phyloP scores from a whole-genome alignment of 23 red algal genomes.

The Cyanidium caldarium region DNA sequence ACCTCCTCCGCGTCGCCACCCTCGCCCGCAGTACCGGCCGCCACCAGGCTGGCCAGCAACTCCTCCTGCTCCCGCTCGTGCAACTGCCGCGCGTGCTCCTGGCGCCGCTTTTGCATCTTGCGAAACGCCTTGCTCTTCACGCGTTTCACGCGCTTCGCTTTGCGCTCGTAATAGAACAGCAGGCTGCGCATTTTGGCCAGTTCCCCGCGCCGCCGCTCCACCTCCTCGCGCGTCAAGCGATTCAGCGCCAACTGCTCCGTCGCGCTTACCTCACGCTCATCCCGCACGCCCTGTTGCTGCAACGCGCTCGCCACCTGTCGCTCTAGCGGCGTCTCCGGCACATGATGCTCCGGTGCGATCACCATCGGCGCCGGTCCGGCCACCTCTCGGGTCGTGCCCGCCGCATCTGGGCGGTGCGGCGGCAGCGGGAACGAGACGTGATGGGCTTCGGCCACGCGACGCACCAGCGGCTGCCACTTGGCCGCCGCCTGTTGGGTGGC shows the following conservation, averaged over 20 bases:
- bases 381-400: background rate
- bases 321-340: background rate
- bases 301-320: background rate
- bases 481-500: background rate
- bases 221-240: constrained; percentile 23
- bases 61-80: constrained; percentile 15
- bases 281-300: background rate
- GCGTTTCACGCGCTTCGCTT: constrained; percentile 53
- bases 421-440: background rate
- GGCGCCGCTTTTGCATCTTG: constrained; percentile 8
- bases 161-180: constrained; percentile 64
- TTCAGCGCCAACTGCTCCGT: background rate
- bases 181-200: constrained; percentile 33
- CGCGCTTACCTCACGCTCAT: background rate
- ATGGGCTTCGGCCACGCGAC: background rate
- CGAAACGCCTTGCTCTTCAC: constrained; percentile 42
- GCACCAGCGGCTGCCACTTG: background rate
- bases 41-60: background rate
- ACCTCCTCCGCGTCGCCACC: constrained; percentile 22
- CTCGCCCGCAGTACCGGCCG: background rate
- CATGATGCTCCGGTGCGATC: background rate
- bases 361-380: too few relatives aligned
- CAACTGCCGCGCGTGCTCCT: background rate
- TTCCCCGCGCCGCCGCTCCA: constrained; percentile 17
- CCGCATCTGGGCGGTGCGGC: background rate